Evolutionary conservation across 1,284 basidiomycete genomes (phyloP), one percentile per base, ranked within the genome.

Genomic region (Cystobasidium slooffiae): DNA sequence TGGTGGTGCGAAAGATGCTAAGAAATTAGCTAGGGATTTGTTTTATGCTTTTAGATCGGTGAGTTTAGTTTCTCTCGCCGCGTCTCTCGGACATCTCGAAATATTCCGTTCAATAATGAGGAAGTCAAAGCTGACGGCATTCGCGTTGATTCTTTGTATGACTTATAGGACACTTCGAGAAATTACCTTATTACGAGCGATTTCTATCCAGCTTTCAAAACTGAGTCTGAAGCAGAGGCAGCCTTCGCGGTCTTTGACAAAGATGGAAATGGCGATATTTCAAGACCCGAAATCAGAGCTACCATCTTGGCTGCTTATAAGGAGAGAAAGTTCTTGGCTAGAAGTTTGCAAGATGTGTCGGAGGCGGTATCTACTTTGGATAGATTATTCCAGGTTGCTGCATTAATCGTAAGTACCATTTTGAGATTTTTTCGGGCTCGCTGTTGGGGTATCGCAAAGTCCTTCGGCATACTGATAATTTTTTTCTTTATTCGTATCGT

Each of bases 151-250:
- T 31, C 31, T 31, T n/a, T 41, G 4, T 61, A 1, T 43, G 1
- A 22, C 20, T 18, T 6, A 58, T 44, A 68, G 66, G 66, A 78
- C n/a, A 8, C 79, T 76, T 80, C 58, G 66, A 73, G 76, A 12
- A 75, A 68, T 46, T 83, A 82, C 72, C 77, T 83, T 22, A 75
- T 82, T 47, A 80, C 80, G 3, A 79, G 78, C 6, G 82, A 83
- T 59, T 83, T 83, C 68, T 79, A 81, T n/a, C 78, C 79, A n/a
- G 76, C 76, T 53, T 77, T 77, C 53, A 73, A 75, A 18, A 66
- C 72, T 9, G 59, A 65, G 16, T 49, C 62, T 14, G 64, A 72
- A 55, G 76, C 76, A 41, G 74, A 64, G 51, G 75, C 75, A n/a
- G 76, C 76, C 10, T 77, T 77, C 55, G 72, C 72, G n/a, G 76